Evolutionary conservation across 208 protist genomes (phyloP), one percentile per base, ranked within the genome.

Genomic region (Crithidia sp.): DNA sequence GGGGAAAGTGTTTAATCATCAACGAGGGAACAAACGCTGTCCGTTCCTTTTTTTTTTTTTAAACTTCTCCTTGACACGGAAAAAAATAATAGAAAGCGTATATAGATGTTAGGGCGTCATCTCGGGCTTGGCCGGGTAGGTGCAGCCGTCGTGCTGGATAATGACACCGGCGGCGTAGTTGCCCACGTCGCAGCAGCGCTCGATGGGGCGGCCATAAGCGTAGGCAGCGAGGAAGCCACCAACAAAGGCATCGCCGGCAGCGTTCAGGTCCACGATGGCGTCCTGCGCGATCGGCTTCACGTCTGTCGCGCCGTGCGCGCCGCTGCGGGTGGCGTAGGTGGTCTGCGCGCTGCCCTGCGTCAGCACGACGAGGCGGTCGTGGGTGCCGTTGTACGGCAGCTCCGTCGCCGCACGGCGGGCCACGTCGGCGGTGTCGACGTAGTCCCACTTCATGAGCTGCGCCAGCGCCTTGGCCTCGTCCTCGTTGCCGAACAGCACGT

Each of bases 231-330:
- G 77, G 87, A 99, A 99, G 57, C 98, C 99, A 67, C 98, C 99
- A 14, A 99, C 98, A 74, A 99, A 99, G 17, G 96, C 86, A 78
- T 99, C 99, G 63, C 99, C 99, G 40, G 98, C 98, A 63, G 94
- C 98, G 79, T 99, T 99, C 53, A 95, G 92, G 82, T 99, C 99
- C 9, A 99, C 90, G 43, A 99, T 99, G 47, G 95, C 84, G 19
- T 98, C 91, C 10, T 58, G 41, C 12, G 77, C 64, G 43, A 99
- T 84, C 4, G 77, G 57, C 17, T 73, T 50, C 65, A 99, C 96
- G 7, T 71, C 62, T 43, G 94, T 87, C 36, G 71, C 67, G 17
- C 81, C 79, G 10, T 75, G 40, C 61, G 58, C 58, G 40, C 72
- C 78, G 43, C 77, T 84, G 56, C 83, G 85, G 17, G 78, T 84